A percentile compares a stretch with the other conserved stretches of the same genome.
Evolutionary conservation across 2,329 filamentous ascomycete species (phyloP).

Genomic region (Orbilia brochopaga): DNA sequence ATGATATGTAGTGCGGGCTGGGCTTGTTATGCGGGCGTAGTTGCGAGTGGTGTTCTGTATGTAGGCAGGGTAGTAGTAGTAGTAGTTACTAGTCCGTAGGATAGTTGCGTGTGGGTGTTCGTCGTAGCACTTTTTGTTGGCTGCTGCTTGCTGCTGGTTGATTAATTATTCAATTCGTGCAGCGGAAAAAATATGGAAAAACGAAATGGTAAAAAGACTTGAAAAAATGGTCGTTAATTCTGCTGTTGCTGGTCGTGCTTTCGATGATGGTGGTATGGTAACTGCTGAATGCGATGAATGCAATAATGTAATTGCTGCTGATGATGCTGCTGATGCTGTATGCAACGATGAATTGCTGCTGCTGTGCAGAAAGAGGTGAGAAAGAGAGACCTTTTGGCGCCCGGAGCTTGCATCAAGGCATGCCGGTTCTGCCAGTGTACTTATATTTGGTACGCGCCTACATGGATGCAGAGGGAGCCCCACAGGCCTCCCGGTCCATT

Average conservation of each 20-base stretch:
- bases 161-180: background rate
- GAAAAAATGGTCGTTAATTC: too few relatives aligned
- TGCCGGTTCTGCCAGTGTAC: slow-evolving; percentile 51
- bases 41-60: slow-evolving; percentile 15
- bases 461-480: slow-evolving; percentile 48
- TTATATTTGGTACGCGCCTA: slow-evolving; percentile 52
- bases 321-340: background rate
- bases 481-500: slow-evolving; percentile 44
- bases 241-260: too few relatives aligned
- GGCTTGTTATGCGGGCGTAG: background rate
- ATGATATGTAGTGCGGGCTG: too few relatives aligned
- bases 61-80: too few relatives aligned
- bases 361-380: slow-evolving; percentile 10
- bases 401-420: slow-evolving; percentile 51
- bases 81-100: too few relatives aligned
- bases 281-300: background rate
- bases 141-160: slow-evolving; percentile 5
- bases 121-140: background rate
- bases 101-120: background rate
- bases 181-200: slow-evolving; percentile 14
- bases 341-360: slow-evolving; percentile 31
- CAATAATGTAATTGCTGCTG: too few relatives aligned
- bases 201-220: too few relatives aligned
- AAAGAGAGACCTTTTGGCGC: slow-evolving; percentile 51
- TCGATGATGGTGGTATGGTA: background rate